A percentile compares a stretch with the other conserved stretches of the same genome.
These are phyloP conservation scores for Amaranthus palmeri DNA, from an alignment of 148 eudicot species.

Conservation along the genomic window DNA sequence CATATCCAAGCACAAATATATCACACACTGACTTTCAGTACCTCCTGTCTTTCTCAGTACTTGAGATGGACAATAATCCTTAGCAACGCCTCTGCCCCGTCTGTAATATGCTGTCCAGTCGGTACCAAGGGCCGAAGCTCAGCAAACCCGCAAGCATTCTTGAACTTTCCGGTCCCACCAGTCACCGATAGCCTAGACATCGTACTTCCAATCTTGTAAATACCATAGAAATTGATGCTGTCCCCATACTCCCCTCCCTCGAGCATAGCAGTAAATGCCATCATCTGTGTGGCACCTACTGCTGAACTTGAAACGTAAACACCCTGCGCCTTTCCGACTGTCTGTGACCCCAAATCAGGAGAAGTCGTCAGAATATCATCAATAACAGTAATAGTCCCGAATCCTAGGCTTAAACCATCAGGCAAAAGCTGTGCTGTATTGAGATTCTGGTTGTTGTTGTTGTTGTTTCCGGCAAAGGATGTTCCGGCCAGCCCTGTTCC, in stretches of 20 bases:
- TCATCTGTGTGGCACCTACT: constrained; percentile 76
- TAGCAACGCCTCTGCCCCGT: constrained; percentile 77
- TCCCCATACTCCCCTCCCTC: constrained; percentile 99
- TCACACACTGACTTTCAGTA: too few species aligned
- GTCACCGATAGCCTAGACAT: constrained; percentile 75
- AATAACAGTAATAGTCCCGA: constrained; percentile 93
- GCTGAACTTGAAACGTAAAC: constrained; percentile 89
- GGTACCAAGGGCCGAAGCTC: constrained; percentile 85
- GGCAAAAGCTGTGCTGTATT: constrained; percentile 63
- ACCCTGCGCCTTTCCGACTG: constrained; percentile 80
- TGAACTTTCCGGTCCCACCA: constrained; percentile 90
- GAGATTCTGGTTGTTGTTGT: constrained; percentile 25
- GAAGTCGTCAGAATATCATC: constrained; percentile 77
- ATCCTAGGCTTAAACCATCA: constrained; percentile 82
- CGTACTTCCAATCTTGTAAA: constrained; percentile 72
- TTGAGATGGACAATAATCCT: constrained; percentile 71
- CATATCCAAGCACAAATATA: constrained; percentile 22
- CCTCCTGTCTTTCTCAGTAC: constrained; percentile 36
- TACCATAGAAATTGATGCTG: constrained; percentile 86
- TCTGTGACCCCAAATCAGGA: constrained; percentile 71
- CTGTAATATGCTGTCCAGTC: constrained; percentile 58
- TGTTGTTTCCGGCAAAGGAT: constrained; percentile 48
- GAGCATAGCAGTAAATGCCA: constrained; percentile 89
- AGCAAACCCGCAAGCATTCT: constrained; percentile 85
- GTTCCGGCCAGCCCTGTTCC: constrained; percentile 92